Conservation (phyloP, 1,139 yeast genomes). For the Debaryomycetaceae sp. region DNA sequence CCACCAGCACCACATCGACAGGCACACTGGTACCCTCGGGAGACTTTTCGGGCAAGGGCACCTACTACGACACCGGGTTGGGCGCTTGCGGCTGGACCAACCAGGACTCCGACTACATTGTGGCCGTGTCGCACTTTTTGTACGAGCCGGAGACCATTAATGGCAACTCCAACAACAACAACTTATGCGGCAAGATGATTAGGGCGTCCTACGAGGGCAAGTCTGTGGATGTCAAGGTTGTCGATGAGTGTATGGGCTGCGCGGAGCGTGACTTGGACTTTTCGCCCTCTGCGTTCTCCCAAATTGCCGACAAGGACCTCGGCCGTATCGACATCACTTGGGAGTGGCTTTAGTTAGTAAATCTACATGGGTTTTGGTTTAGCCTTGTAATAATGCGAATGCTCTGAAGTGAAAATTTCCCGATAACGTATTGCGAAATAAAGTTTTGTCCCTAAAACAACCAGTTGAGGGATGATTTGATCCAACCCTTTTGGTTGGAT, state of each 20-base stretch:
- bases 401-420: neutral
- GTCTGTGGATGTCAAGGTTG: conserved; percentile 40
- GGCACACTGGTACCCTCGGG: conserved; percentile 14
- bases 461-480: conserved; percentile 11
- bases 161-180: conserved; percentile 39
- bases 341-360: conserved; percentile 23
- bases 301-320: conserved; percentile 33
- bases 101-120: conserved; percentile 46
- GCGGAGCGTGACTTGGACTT: conserved; percentile 36
- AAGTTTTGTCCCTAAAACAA: conserved; percentile 8
- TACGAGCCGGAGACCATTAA: conserved; percentile 27
- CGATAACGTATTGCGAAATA: neutral
- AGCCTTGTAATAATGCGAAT: no score
- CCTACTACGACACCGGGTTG: conserved; percentile 53
- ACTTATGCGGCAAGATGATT: conserved; percentile 41
- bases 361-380: no score
- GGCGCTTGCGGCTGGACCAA: conserved; percentile 59
- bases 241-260: conserved; percentile 42
- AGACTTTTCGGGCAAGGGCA: conserved; percentile 48
- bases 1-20: conserved; percentile 18
- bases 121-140: conserved; percentile 35
- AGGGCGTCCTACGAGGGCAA: conserved; percentile 35
- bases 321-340: conserved; percentile 43
- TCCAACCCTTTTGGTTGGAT: conserved; percentile 4
- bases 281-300: conserved; percentile 39